A percentile compares a stretch with the other conserved stretches of the same genome.
These are phyloP conservation scores for Heterobasidion occidentale DNA, from an alignment of 1,284 basidiomycete genomes.

Conservation along the genomic window DNA sequence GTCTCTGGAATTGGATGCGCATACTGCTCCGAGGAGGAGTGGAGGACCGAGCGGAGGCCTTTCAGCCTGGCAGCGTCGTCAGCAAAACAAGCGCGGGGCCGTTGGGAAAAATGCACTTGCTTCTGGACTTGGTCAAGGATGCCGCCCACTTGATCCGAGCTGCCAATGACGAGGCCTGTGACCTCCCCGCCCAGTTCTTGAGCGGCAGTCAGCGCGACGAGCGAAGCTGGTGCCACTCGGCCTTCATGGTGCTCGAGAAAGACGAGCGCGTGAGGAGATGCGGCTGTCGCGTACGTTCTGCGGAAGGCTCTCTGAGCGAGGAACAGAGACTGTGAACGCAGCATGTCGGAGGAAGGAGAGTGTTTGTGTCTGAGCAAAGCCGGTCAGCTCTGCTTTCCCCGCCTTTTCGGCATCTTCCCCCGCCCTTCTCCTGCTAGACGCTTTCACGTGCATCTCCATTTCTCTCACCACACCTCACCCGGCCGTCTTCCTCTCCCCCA, in stretches of 20 bases:
- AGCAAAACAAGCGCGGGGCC: neutral
- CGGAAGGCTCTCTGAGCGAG: constrained; percentile 19
- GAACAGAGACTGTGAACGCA: constrained; percentile 22
- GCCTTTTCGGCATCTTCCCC: too few relatives aligned
- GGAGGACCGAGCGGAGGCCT: constrained; percentile 35
- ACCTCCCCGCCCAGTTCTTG: constrained; percentile 80
- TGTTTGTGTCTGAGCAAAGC: neutral
- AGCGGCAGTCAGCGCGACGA: constrained; percentile 89
- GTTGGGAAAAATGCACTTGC: constrained; percentile 33
- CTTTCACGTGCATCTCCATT: neutral
- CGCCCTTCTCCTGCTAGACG: too few relatives aligned
- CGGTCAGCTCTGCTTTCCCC: too few relatives aligned
- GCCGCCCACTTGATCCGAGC: constrained; percentile 58
- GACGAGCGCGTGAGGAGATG: constrained; percentile 68
- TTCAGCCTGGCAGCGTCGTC: constrained; percentile 26
- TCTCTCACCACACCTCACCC: neutral
- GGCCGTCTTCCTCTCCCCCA: neutral
- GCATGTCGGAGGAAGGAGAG: constrained; percentile 19
- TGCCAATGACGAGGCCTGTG: constrained; percentile 82
- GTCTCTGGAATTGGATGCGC: constrained; percentile 39
- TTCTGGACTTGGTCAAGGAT: constrained; percentile 77
- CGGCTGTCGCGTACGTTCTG: constrained; percentile 48
- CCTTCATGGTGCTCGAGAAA: constrained; percentile 86
- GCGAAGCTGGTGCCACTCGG: constrained; percentile 75
- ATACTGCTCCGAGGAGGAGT: constrained; percentile 35